These are phyloP conservation scores for Rutidosis leptorrhynchoides DNA, from an alignment of 129 eudicot species.

Conservation along the genomic window DNA sequence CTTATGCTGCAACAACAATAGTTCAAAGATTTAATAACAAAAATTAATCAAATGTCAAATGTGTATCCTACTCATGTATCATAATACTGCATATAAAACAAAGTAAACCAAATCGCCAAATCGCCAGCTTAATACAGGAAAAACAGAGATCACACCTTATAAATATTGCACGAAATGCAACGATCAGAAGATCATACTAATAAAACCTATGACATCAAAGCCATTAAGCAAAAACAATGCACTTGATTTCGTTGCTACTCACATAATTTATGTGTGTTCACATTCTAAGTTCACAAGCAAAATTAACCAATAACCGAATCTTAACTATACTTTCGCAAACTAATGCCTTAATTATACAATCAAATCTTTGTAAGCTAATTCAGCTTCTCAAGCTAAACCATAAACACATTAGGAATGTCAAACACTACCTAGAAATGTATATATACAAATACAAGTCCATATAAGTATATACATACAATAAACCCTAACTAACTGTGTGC, in stretches of 20 bases:
- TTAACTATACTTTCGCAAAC: background rate
- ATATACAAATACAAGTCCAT: too few relatives aligned
- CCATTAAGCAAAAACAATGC: background rate
- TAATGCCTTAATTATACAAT: background rate
- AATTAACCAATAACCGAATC: background rate
- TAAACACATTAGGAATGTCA: background rate
- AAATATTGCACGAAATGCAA: background rate
- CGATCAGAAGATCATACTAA: conserved; percentile 5
- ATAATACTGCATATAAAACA: too few relatives aligned
- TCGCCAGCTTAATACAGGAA: background rate
- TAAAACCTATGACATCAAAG: background rate
- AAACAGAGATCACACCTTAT: background rate
- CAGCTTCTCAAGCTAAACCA: too few relatives aligned
- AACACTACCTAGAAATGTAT: background rate
- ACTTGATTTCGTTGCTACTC: conserved; percentile 1
- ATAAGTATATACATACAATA: background rate
- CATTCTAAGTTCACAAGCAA: background rate
- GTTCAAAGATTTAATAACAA: conserved; percentile 8
- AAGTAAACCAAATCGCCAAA: background rate
- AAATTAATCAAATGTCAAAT: background rate
- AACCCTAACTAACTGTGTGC: background rate
- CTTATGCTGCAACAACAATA: conserved; percentile 57
- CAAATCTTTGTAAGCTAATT: background rate
- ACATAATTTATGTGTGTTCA: background rate
- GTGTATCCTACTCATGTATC: background rate